phyloP scores from a whole-genome alignment of 2,329 filamentous ascomycete genomes.

The Cylindrodendrum hubeiense region DNA sequence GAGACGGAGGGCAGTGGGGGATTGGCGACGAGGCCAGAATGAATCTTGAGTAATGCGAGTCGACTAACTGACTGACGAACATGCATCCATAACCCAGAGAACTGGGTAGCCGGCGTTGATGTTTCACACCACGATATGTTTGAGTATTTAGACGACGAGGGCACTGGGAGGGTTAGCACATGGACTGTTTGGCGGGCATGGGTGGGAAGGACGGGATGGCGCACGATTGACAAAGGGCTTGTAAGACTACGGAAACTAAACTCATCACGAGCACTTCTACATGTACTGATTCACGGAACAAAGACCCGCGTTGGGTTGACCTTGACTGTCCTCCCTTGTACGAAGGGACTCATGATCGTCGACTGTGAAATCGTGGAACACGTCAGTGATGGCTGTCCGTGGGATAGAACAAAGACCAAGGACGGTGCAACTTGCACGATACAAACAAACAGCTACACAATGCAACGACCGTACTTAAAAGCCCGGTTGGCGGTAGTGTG shows the following conservation, averaged over 20 bases:
- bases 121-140: constrained; percentile 28
- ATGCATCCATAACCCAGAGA: constrained; percentile 11
- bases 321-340: neutral
- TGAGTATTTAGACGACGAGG: constrained; percentile 10
- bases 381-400: neutral
- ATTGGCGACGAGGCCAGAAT: constrained; percentile 88
- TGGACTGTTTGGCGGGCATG: neutral
- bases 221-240: neutral
- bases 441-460: neutral
- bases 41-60: constrained; percentile 71
- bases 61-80: constrained; percentile 10
- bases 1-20: constrained; percentile 76
- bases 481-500: neutral
- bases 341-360: neutral
- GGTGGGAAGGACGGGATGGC: neutral
- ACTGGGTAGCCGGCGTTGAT: constrained; percentile 52
- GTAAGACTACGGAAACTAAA: constrained; percentile 17
- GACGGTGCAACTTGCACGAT: neutral
- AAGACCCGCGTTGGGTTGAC: neutral
- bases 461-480: neutral
- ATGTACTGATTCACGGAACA: neutral
- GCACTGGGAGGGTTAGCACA: neutral
- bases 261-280: neutral
- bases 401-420: neutral
- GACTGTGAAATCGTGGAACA: neutral